phyloP scores from a whole-genome alignment of 2,329 filamentous ascomycete species.

The Penicillium olsonii region DNA sequence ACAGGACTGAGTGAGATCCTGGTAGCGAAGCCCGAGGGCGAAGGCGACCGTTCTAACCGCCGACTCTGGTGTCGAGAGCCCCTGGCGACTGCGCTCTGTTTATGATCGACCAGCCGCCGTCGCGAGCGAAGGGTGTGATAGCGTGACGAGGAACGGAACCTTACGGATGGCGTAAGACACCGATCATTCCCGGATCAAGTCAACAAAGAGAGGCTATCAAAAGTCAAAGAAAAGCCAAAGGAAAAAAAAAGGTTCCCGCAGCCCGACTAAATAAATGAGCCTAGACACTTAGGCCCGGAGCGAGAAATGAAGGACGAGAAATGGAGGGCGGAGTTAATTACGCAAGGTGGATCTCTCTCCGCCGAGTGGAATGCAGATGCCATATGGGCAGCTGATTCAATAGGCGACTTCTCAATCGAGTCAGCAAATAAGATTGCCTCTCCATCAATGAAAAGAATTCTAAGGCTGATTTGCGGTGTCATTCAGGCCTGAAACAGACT shows the following conservation, averaged over 20 bases:
- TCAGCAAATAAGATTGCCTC: background rate
- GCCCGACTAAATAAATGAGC: slow-evolving; percentile 13
- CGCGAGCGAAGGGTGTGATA: slow-evolving; percentile 14
- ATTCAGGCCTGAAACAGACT: slow-evolving; percentile 8
- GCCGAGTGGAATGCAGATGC: slow-evolving; percentile 19
- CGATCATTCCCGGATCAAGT: slow-evolving; percentile 22
- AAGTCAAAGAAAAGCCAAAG: slow-evolving; percentile 4
- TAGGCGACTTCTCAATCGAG: slow-evolving; percentile 3
- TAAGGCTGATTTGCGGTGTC: too few species aligned
- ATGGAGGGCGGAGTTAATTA: slow-evolving; percentile 18
- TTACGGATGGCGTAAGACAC: slow-evolving; percentile 22
- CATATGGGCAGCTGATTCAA: slow-evolving; percentile 10
- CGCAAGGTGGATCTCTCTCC: slow-evolving; percentile 16
- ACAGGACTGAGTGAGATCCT: slow-evolving; percentile 21
- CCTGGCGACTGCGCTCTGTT: background rate
- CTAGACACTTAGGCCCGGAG: background rate
- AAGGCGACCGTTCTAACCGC: background rate
- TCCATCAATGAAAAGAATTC: too few species aligned
- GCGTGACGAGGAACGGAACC: slow-evolving; percentile 22
- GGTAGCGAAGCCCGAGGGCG: slow-evolving; percentile 6
- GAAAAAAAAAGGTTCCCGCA: background rate
- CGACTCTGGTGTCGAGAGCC: slow-evolving; percentile 21
- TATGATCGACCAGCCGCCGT: background rate
- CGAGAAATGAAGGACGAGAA: slow-evolving; percentile 7
- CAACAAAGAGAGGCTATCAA: slow-evolving; percentile 7